phyloP scores from a whole-genome alignment of 176 grass and related monocot species.

The Oropetium thomaeum region DNA sequence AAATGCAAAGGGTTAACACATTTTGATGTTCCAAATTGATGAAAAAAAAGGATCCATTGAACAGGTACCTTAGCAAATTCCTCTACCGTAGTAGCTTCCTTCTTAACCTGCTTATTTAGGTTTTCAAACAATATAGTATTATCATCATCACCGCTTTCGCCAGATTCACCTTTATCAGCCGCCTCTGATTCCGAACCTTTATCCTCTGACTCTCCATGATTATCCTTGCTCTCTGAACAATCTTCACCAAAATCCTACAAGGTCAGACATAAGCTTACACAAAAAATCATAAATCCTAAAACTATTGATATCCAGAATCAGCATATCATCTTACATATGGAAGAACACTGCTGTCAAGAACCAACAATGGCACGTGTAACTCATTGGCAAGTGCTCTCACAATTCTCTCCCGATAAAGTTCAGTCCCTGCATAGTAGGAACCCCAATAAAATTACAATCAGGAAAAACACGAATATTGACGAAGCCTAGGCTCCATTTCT shows the following conservation, averaged over 20 bases:
- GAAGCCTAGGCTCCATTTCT: not conserved
- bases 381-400: conserved; percentile 79
- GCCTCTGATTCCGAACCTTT: conserved; percentile 69
- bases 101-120: conserved; percentile 51
- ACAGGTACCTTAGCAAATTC: conserved; percentile 58
- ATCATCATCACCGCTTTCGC: conserved; percentile 59
- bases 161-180: conserved; percentile 58
- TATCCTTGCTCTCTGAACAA: conserved; percentile 62
- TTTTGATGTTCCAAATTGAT: not conserved
- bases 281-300: not conserved
- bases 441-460: not conserved
- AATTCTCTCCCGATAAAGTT: conserved; percentile 79
- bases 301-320: not conserved
- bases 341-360: conserved; percentile 91
- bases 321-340: conserved; percentile 60
- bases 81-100: conserved; percentile 56
- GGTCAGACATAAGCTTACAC: conserved; percentile 24
- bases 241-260: conserved; percentile 71
- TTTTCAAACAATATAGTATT: conserved; percentile 41
- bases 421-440: conserved; percentile 61
- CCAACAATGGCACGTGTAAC: conserved; percentile 57
- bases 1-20: not conserved
- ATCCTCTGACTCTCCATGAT: conserved; percentile 40
- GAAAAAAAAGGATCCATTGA: conserved; percentile 11
- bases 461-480: not conserved